Conservation (phyloP, 495 filamentous ascomycete species). For the Elasticomyces elasticus region DNA sequence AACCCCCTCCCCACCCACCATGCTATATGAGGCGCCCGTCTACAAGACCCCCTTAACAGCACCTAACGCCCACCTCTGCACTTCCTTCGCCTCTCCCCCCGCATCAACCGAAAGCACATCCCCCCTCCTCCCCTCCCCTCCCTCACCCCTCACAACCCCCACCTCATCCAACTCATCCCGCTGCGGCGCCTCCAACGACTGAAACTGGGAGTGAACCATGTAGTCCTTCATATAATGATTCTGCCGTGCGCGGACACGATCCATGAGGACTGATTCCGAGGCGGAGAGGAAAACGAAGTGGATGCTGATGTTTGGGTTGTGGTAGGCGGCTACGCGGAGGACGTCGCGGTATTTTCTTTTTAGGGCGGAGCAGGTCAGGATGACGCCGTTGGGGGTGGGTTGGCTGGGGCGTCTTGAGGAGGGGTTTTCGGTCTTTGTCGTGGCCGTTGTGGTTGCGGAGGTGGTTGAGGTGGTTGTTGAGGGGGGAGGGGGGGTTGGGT, state of each 20-base stretch:
- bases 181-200: conserved; percentile 70
- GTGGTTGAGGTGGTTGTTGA: too few species aligned
- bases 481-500: conserved; percentile 36
- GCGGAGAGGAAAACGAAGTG: conserved; percentile 91
- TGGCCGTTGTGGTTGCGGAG: background rate
- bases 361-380: conserved; percentile 90
- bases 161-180: conserved; percentile 58
- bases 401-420: too few species aligned
- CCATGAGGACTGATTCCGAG: conserved; percentile 58
- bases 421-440: conserved; percentile 27
- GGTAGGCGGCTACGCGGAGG: conserved; percentile 78
- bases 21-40: background rate
- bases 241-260: conserved; percentile 61
- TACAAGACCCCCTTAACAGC: conserved; percentile 19
- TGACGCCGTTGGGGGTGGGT: conserved; percentile 59
- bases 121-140: conserved; percentile 48
- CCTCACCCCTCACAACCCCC: conserved; percentile 72
- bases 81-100: conserved; percentile 49
- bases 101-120: conserved; percentile 84
- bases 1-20: background rate
- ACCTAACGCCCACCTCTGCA: conserved; percentile 54
- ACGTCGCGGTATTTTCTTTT: conserved; percentile 98
- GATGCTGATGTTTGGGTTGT: conserved; percentile 62
- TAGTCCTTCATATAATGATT: conserved; percentile 93
- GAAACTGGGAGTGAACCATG: conserved; percentile 94